Evolutionary conservation across 2,329 filamentous ascomycete genomes (phyloP).

Genomic region (Lachnellula suecica): DNA sequence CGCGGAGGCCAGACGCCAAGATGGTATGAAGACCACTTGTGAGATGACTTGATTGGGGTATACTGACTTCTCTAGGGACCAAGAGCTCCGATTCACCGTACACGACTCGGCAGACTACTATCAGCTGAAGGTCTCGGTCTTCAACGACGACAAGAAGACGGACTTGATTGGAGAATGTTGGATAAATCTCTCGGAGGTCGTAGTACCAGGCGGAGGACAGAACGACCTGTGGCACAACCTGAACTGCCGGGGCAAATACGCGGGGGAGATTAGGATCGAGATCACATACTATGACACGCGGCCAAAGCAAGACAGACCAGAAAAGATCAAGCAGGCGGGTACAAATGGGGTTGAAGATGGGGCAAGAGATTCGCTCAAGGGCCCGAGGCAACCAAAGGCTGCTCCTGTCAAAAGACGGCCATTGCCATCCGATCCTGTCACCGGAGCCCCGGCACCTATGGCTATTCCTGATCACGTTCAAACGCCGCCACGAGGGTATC

Average conservation of each 20-base stretch:
- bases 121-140: constrained; percentile 91
- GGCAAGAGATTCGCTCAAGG: constrained; percentile 35
- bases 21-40: constrained; percentile 64
- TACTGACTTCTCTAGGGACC: constrained; percentile 67
- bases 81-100: constrained; percentile 92
- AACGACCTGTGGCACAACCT: constrained; percentile 90
- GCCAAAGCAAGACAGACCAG: constrained; percentile 73
- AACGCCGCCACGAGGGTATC: constrained; percentile 47
- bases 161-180: constrained; percentile 94
- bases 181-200: constrained; percentile 78
- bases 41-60: background rate
- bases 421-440: constrained; percentile 71
- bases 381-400: constrained; percentile 48
- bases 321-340: constrained; percentile 44
- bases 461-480: constrained; percentile 36
- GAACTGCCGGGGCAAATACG: constrained; percentile 89
- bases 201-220: constrained; percentile 86
- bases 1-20: constrained; percentile 91
- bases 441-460: constrained; percentile 44
- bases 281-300: constrained; percentile 94
- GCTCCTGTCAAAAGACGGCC: constrained; percentile 77
- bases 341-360: constrained; percentile 34
- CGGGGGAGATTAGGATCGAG: constrained; percentile 90
- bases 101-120: constrained; percentile 97
- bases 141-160: constrained; percentile 98